Conservation (phyloP, 257 asterid genomes). For the Petunia secreta region DNA sequence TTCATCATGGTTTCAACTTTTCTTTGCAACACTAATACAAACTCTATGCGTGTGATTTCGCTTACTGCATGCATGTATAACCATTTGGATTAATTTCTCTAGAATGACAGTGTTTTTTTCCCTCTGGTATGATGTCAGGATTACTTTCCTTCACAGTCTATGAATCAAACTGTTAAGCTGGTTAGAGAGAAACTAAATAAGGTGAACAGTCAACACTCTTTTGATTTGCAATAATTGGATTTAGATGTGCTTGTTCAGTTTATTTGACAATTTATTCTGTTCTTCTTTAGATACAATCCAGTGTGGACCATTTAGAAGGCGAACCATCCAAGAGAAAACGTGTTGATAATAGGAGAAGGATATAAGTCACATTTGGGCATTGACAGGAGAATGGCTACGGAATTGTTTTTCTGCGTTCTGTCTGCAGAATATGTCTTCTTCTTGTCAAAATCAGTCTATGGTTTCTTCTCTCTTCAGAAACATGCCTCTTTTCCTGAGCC, state of each 20-base stretch:
- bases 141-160: slow-evolving; percentile 74
- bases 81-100: neutral
- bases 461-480: slow-evolving; percentile 41
- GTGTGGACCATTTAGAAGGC: slow-evolving; percentile 43
- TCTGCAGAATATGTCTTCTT: neutral
- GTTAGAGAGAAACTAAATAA: slow-evolving; percentile 81
- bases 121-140: slow-evolving; percentile 46
- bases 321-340: slow-evolving; percentile 66
- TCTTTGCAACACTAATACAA: slow-evolving; percentile 9
- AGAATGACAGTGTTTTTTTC: neutral
- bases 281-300: slow-evolving; percentile 60
- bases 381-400: neutral
- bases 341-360: slow-evolving; percentile 74
- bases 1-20: neutral
- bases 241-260: neutral
- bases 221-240: neutral
- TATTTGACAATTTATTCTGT: neutral
- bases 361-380: slow-evolving; percentile 34
- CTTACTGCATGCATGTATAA: neutral
- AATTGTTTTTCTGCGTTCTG: neutral
- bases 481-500: slow-evolving; percentile 29
- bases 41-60: neutral
- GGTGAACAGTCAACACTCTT: slow-evolving; percentile 41
- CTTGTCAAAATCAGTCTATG: slow-evolving; percentile 27
- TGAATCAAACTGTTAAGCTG: slow-evolving; percentile 77